A percentile compares a stretch with the other conserved stretches of the same genome.
Conservation (phyloP, 192 early-diverging fungal genomes). For the Chytriomyces confervae region DNA sequence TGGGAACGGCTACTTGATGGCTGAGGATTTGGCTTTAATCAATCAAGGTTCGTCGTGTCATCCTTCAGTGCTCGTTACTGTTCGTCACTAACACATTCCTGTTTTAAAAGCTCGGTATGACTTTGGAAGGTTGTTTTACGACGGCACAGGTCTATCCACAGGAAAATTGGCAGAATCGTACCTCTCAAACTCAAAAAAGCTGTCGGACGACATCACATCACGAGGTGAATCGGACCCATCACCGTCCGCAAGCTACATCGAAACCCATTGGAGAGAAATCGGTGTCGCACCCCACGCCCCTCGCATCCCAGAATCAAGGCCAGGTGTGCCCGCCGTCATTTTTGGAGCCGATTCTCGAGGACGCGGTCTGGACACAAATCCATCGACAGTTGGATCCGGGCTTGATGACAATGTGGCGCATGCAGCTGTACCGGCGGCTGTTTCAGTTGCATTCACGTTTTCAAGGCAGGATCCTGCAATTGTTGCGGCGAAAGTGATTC, state of each 20-base stretch:
- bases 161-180: neutral
- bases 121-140: neutral
- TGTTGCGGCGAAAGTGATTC: neutral
- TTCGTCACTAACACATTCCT: neutral
- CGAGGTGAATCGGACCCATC: neutral
- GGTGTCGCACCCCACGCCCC: neutral
- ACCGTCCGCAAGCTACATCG: neutral
- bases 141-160: neutral
- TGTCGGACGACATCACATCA: neutral
- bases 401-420: no score
- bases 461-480: slow-evolving; percentile 1
- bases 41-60: neutral
- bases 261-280: neutral
- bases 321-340: neutral
- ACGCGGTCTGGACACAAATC: no score
- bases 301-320: neutral
- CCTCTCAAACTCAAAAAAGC: neutral
- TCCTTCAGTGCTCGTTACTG: neutral
- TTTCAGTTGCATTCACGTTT: neutral
- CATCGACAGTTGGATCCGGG: no score
- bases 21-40: neutral
- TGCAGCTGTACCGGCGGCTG: neutral
- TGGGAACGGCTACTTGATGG: neutral
- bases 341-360: neutral
- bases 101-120: neutral